Evolutionary conservation across 2,329 filamentous ascomycete genomes (phyloP).

Genomic region (Aspergillus nomiae): DNA sequence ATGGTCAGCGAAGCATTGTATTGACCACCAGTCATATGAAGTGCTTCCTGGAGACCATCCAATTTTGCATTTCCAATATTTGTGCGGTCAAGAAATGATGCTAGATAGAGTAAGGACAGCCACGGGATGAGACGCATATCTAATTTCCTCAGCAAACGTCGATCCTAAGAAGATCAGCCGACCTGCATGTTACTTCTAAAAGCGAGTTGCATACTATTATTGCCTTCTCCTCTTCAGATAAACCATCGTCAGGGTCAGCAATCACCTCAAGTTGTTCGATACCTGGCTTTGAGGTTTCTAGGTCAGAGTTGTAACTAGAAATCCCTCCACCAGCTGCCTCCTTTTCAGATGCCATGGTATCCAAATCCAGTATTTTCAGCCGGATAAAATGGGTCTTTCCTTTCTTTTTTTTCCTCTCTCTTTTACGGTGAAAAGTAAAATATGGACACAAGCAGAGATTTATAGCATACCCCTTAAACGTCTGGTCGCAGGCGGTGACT

Average conservation of each 20-base stretch:
- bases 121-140: constrained; percentile 50
- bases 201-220: constrained; percentile 52
- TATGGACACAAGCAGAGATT: not conserved
- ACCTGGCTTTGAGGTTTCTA: not conserved
- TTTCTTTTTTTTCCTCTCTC: not conserved
- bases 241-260: constrained; percentile 63
- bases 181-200: not conserved
- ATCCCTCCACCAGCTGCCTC: not conserved
- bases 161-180: constrained; percentile 41
- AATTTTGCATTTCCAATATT: constrained; percentile 76
- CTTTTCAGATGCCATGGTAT: not conserved
- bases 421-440: not conserved
- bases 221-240: constrained; percentile 64
- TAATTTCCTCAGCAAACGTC: constrained; percentile 47
- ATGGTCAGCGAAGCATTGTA: constrained; percentile 66
- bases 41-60: constrained; percentile 58
- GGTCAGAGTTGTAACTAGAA: not conserved
- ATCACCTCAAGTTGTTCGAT: constrained; percentile 18
- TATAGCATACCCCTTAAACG: not conserved
- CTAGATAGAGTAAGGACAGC: constrained; percentile 50
- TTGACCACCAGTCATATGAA: constrained; percentile 63
- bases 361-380: not conserved
- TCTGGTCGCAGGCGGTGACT: not conserved
- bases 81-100: constrained; percentile 54
- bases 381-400: not conserved